These are phyloP conservation scores for Camellia lanceoleosa DNA, from an alignment of 148 eudicot species.

Conservation along the genomic window DNA sequence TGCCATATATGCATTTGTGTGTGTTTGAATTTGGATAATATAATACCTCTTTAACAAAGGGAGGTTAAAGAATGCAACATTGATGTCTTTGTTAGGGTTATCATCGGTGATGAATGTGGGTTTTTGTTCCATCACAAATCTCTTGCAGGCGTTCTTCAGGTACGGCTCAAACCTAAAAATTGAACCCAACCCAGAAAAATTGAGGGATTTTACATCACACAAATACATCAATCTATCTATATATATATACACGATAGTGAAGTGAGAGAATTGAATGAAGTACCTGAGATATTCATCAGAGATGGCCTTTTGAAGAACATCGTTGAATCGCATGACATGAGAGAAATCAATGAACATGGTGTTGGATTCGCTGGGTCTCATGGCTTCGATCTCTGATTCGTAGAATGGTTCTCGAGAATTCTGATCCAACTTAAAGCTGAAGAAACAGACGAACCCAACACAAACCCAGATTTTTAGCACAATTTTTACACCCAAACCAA, in stretches of 20 bases:
- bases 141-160: constrained; percentile 84
- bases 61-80: constrained; percentile 79
- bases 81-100: constrained; percentile 77
- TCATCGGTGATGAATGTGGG: constrained; percentile 76
- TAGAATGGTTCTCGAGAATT: constrained; percentile 54
- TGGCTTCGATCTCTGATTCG: constrained; percentile 60
- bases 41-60: constrained; percentile 78
- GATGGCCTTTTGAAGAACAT: constrained; percentile 75
- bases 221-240: not conserved
- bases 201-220: not conserved
- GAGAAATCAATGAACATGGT: constrained; percentile 95
- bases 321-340: constrained; percentile 83
- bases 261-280: not conserved
- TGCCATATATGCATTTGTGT: no score
- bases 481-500: no score
- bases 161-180: constrained; percentile 67
- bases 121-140: constrained; percentile 77
- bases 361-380: constrained; percentile 72
- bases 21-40: constrained; percentile 12
- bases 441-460: not conserved
- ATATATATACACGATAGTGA: not conserved
- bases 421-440: constrained; percentile 51
- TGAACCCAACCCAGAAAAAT: not conserved
- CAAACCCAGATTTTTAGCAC: not conserved
- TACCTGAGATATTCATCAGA: constrained; percentile 84